Conservation (phyloP, 2,329 filamentous ascomycete species). For the Cladosporium halotolerans region DNA sequence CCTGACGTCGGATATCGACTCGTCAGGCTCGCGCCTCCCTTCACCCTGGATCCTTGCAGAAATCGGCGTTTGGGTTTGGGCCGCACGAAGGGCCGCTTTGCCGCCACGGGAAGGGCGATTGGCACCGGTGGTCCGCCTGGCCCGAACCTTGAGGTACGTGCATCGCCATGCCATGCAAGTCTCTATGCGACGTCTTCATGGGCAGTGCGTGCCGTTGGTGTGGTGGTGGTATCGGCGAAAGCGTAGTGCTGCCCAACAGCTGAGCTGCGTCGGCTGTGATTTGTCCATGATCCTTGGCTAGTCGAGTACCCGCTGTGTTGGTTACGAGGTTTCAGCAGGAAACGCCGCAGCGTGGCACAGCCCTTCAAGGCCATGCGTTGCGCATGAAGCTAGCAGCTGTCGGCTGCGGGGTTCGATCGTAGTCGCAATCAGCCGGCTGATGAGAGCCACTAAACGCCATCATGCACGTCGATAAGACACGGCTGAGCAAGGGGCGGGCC, state of each 20-base stretch:
- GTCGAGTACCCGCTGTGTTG: neutral
- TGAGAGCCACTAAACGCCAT: conserved; percentile 4
- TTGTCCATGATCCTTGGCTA: neutral
- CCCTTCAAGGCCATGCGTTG: conserved; percentile 2
- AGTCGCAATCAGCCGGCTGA: conserved; percentile 5
- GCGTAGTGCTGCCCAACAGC: conserved; percentile 6
- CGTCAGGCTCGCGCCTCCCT: too few relatives aligned
- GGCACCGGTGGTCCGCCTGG: conserved; percentile 7
- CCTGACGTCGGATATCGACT: too few relatives aligned
- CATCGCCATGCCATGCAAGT: neutral
- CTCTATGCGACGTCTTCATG: too few relatives aligned
- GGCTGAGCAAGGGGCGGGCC: conserved; percentile 13
- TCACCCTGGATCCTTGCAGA: neutral
- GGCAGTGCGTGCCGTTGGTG: neutral
- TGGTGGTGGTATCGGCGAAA: neutral
- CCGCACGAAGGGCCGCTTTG: conserved; percentile 15
- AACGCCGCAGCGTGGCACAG: neutral
- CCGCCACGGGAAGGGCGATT: conserved; percentile 10
- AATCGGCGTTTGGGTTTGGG: conserved; percentile 20
- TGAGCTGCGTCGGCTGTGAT: neutral
- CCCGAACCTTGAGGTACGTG: conserved; percentile 6
- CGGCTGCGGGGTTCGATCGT: conserved; percentile 3
- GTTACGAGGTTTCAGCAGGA: conserved; percentile 2
- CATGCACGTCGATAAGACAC: conserved; percentile 14
- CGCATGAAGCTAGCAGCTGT: conserved; percentile 1